Base-by-base conservation (phyloP, 1,284 basidiomycete species). In the Marasmius fiardii region DNA sequence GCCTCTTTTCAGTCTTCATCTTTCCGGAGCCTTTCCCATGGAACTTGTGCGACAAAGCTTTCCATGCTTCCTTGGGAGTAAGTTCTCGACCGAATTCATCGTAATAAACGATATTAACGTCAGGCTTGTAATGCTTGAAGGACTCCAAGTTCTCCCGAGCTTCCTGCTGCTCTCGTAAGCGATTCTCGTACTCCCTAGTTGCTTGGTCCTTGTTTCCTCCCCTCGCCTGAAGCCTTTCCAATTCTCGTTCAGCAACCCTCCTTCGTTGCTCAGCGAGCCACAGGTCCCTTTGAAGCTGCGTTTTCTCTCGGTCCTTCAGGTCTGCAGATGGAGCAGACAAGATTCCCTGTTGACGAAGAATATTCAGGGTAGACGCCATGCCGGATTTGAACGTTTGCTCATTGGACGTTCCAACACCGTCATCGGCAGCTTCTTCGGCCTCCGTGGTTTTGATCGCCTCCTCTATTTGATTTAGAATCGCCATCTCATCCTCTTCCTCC, bases 41-140 rank as follows among this genome's bases (percentile, higher is more conserved):
- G 83, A 97, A 97, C 67, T 93, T 92, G 72, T 98, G 95, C 52
- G 90, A 93, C 52, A 97, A 75, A 21, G 91, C 92, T 74, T 96
- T 96, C 94, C 95, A 97, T 12, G 95, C 94, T 74, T 99, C 97
- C 78, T 98, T 98, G 33, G 88, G 86, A 23, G 90, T 92, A 68
- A 98, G 78, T 60, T 80, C 71, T 20, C 95, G 81, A n/a, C 97
- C 97, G 68, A 93, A 93, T 71, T 97, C 95, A 70, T 99, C 97
- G 63, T 96, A 90, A 71, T 99, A 99, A 57, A 91, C 90, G 67
- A 99, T 93, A 61, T 96, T 93, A 64, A 99, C 82, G 70, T 97
- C 95, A 1, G 97, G 97, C 72, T 95, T 97, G 79, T 99, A 99
- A 67, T 90, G 82, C 72, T 88, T 91, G 82, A 92, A 99, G 49